Evolutionary conservation across 192 early-diverging fungal species (phyloP).

Genomic region (Coemansia sp.): DNA sequence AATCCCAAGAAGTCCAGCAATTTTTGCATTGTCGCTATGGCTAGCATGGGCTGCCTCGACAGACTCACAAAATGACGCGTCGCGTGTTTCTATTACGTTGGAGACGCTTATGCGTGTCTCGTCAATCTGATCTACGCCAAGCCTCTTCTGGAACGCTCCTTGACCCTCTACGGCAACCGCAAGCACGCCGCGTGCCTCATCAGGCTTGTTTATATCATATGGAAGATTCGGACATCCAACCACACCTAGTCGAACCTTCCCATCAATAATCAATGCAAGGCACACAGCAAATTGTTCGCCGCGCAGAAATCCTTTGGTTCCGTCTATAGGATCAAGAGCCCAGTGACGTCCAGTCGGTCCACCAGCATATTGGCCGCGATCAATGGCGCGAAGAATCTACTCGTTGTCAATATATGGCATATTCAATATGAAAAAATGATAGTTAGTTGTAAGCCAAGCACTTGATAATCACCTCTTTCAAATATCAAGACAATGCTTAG

Average conservation of each 20-base stretch:
- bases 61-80: conserved; percentile 90
- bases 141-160: conserved; percentile 81
- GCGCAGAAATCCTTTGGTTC: conserved; percentile 98
- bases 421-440: background rate
- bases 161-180: conserved; percentile 84
- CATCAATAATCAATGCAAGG: conserved; percentile 86
- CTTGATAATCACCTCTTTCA: background rate
- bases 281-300: conserved; percentile 98
- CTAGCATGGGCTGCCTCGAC: conserved; percentile 90
- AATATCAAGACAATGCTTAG: background rate
- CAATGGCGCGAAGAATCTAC: conserved; percentile 75
- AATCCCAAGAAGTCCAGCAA: conserved; percentile 81
- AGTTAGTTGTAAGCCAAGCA: background rate
- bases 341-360: conserved; percentile 74
- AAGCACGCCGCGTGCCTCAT: conserved; percentile 74
- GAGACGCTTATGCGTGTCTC: conserved; percentile 64
- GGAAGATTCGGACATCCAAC: conserved; percentile 84
- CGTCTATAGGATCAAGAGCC: conserved; percentile 90
- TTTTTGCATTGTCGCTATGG: conserved; percentile 75
- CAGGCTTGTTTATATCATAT: conserved; percentile 56
- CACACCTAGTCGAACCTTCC: conserved; percentile 85
- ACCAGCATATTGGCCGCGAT: conserved; percentile 81
- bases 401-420: conserved; percentile 39
- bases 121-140: conserved; percentile 13
- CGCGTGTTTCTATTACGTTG: conserved; percentile 50